Base-by-base conservation (phyloP, 179 eudicot species). In the Beta macrorhiza region DNA sequence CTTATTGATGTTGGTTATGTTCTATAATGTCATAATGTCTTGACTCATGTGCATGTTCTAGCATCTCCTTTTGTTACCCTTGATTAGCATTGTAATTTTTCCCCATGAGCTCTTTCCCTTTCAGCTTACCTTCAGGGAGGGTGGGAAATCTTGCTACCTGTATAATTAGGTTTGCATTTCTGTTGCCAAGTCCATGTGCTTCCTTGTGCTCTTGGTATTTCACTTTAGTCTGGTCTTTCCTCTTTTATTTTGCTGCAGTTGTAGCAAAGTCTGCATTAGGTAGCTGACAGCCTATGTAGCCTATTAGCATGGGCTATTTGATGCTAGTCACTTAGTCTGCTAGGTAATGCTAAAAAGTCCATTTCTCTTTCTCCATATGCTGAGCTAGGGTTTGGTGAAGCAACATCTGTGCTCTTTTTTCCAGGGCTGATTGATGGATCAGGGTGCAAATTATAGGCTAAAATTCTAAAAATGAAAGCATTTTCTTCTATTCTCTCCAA, bases 1-100 rank as follows among this genome's bases (percentile, higher is more conserved):
- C 61, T 47, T 61, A 16, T 56, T 22, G 16, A 71, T 47, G 16
- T 75, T 69, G 19, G 8, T 68, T 55, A 15, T 47, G 19, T 16
- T 73, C 2, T 62, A 37, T 25, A 59, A 2, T 37, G 6, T 74
- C 15, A 58, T 58, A 58, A 14, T 52, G 42, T 53, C 42, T 1
- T 37, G 4, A 37, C 42, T 37, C n/a, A 61, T 56, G 72, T 84
- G 47, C 61, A 67, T 20, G 45, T 64, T 80, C n/a, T 45, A 17
- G 59, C 22, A 37, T 19, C 44, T 47, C 59, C 4, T n/a, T 29
- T 64, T 65, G 47, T 69, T 64, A 73, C 79, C 69, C 32, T 65
- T 65, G 64, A 53, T 17, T 20, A 25, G 76, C 56, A 6, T 16
- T 74, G 62, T 1, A 68, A 15, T 20, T 12, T n/a, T 51, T 51